Percentiles rank a stretch among this genome's conserved stretches.
These are phyloP conservation scores for Scheffersomyces segobiensis DNA, from an alignment of 1,139 yeast genomes.

Conservation along the genomic window DNA sequence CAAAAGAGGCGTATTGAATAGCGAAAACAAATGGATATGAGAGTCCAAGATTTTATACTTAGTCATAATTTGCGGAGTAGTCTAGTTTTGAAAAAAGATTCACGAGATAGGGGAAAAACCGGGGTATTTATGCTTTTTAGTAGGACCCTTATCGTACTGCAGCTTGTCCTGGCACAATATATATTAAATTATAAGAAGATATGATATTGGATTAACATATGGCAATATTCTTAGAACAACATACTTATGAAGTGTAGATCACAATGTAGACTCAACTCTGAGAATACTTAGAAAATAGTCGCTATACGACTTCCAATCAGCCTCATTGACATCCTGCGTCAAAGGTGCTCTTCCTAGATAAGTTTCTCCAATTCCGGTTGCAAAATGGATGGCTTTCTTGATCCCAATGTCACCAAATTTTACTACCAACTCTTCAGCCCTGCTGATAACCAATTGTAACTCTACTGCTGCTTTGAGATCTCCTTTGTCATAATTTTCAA, in stretches of 20 bases:
- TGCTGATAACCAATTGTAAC: conserved; percentile 20
- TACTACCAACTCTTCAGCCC: conserved; percentile 22
- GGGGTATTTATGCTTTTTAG: background rate
- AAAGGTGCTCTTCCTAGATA: conserved; percentile 20
- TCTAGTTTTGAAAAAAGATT: background rate
- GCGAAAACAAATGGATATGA: background rate
- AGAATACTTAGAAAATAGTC: background rate
- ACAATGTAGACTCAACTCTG: background rate
- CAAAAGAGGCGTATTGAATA: background rate
- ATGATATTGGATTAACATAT: background rate
- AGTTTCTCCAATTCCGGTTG: conserved; percentile 40
- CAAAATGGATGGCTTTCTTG: conserved; percentile 30
- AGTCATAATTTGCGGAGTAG: background rate
- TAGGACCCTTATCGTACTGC: background rate
- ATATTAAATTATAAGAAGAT: too few relatives aligned
- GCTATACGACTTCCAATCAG: conserved; percentile 2
- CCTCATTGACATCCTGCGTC: conserved; percentile 8
- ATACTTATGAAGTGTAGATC: background rate
- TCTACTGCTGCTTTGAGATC: conserved; percentile 15
- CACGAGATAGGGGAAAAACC: background rate
- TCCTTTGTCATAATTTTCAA: conserved; percentile 17
- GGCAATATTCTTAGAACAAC: background rate
- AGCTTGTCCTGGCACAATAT: background rate
- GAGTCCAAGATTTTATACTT: background rate
- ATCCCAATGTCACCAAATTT: conserved; percentile 24